These are phyloP conservation scores for Cercospora brassicicola DNA, from an alignment of 2,329 filamentous ascomycete species.

Conservation along the genomic window DNA sequence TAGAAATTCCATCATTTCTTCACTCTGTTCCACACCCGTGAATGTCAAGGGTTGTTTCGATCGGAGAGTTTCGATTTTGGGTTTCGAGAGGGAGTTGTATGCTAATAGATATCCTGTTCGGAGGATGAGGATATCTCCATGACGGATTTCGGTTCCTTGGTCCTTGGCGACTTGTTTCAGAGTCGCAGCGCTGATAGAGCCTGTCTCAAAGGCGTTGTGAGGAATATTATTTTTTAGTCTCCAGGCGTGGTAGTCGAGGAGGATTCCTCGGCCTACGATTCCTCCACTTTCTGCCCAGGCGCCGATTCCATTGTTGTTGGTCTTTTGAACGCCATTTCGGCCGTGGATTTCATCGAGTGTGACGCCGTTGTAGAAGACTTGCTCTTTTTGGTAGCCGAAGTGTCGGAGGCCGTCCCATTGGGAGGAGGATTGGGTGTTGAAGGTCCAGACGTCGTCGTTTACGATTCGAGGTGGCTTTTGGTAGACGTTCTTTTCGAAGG, in stretches of 20 bases:
- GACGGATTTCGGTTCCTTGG: constrained; percentile 56
- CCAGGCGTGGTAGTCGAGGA: constrained; percentile 57
- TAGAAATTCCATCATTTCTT: constrained; percentile 47
- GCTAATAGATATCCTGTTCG: constrained; percentile 51
- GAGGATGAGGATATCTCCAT: constrained; percentile 56
- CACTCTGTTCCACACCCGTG: constrained; percentile 51
- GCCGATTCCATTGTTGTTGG: constrained; percentile 47
- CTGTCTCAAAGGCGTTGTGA: constrained; percentile 41
- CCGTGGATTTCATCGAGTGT: constrained; percentile 46
- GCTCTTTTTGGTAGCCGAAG: constrained; percentile 52
- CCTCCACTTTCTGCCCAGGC: constrained; percentile 53
- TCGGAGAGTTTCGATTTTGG: constrained; percentile 42
- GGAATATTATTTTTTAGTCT: constrained; percentile 42
- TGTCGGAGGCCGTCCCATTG: constrained; percentile 57
- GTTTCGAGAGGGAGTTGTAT: constrained; percentile 42
- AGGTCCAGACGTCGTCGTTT: constrained; percentile 61
- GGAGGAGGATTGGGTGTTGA: constrained; percentile 33
- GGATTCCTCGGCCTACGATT: constrained; percentile 57
- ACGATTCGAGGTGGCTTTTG: constrained; percentile 54
- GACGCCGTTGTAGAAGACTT: constrained; percentile 40
- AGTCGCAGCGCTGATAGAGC: constrained; percentile 41
- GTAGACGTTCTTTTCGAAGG: constrained; percentile 57
- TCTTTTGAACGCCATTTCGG: constrained; percentile 35
- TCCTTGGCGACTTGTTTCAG: constrained; percentile 47
- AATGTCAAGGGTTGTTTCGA: constrained; percentile 47